phyloP scores from a whole-genome alignment of 75 land plant species.

The Selaginella tamariscina region DNA sequence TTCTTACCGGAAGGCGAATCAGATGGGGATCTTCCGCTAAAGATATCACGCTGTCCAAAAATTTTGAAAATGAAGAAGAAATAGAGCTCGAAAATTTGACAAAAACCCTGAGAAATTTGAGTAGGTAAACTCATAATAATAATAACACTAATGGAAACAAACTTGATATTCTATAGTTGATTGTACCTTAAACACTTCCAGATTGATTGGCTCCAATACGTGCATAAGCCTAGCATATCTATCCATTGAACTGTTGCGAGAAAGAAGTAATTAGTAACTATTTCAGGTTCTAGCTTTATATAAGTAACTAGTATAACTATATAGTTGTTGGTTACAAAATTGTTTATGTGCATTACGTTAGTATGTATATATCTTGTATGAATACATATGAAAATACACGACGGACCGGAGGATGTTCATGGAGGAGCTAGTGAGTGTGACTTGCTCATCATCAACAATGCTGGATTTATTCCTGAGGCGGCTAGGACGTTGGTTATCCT shows the following conservation, averaged over 20 bases:
- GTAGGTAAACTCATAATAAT: background rate
- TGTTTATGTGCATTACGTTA: background rate
- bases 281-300: background rate
- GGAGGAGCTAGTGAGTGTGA: slow-evolving; percentile 74
- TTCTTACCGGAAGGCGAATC: slow-evolving; percentile 42
- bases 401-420: slow-evolving; percentile 62
- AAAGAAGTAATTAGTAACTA: background rate
- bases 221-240: slow-evolving; percentile 98
- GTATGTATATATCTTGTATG: background rate
- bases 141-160: background rate
- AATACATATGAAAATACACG: background rate
- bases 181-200: slow-evolving; percentile 81
- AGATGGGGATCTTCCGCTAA: slow-evolving; percentile 27
- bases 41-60: slow-evolving; percentile 61
- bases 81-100: slow-evolving; percentile 82
- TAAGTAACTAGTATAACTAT: background rate
- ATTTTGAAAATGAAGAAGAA: slow-evolving; percentile 59
- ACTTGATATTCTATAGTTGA: background rate
- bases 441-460: slow-evolving; percentile 39
- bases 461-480: slow-evolving; percentile 32
- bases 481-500: slow-evolving; percentile 94
- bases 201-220: slow-evolving; percentile 65
- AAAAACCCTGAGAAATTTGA: slow-evolving; percentile 51
- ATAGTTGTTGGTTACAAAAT: background rate
- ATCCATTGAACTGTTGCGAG: slow-evolving; percentile 70